These are phyloP conservation scores for Phytophthora pini DNA, from an alignment of 352 stramenopile genomes.

Conservation along the genomic window DNA sequence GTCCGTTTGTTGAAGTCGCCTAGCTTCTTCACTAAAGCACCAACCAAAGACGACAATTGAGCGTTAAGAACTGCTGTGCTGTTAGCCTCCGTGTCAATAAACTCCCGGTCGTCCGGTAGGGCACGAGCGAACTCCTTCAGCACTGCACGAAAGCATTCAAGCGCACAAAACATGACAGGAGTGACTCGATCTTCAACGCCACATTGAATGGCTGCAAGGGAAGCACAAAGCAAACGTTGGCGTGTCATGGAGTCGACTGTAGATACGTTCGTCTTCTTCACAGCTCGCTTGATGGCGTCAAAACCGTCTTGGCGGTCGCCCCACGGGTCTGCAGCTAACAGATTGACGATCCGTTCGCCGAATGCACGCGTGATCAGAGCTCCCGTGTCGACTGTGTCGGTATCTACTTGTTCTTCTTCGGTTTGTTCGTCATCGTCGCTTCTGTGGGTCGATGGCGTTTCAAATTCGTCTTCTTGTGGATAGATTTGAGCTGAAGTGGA, in stretches of 20 bases:
- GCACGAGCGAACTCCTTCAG: conserved; percentile 69
- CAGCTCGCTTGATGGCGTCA: conserved; percentile 66
- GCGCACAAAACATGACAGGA: conserved; percentile 83
- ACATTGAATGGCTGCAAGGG: conserved; percentile 69
- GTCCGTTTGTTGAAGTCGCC: conserved; percentile 86
- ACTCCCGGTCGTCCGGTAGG: conserved; percentile 44
- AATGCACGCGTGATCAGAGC: conserved; percentile 75
- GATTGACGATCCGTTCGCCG: conserved; percentile 68
- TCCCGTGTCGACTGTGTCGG: conserved; percentile 60
- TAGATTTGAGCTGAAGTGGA: conserved; percentile 38
- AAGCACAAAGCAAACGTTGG: conserved; percentile 70
- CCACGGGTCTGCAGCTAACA: conserved; percentile 79
- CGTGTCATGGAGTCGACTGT: conserved; percentile 36
- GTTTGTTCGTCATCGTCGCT: conserved; percentile 3
- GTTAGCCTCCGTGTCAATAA: conserved; percentile 36
- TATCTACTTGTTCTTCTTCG: conserved; percentile 10
- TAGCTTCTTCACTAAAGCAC: conserved; percentile 65
- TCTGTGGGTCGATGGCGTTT: conserved; percentile 3
- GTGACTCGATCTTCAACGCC: conserved; percentile 80
- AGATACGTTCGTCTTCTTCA: conserved; percentile 71
- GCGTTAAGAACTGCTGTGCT: conserved; percentile 51
- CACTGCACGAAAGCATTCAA: conserved; percentile 75
- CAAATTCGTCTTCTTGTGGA: conserved; percentile 8
- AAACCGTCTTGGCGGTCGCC: conserved; percentile 83
- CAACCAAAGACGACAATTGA: conserved; percentile 60